Evolutionary conservation across 2,329 filamentous ascomycete species (phyloP).

Genomic region (Exophiala xenobiotica): DNA sequence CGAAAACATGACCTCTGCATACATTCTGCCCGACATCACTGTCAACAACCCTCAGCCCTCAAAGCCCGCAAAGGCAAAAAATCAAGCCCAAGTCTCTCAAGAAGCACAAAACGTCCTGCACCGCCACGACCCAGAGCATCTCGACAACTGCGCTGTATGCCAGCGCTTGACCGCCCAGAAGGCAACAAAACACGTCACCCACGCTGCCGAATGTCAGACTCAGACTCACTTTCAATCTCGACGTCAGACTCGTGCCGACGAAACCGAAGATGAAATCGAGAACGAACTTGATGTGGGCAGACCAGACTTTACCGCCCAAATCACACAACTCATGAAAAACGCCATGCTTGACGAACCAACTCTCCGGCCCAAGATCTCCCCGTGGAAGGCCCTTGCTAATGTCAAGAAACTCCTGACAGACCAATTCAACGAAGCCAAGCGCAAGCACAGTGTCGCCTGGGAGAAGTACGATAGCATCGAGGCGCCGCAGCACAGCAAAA

Average conservation of each 20-base stretch:
- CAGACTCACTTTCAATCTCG: too few relatives aligned
- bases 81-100: constrained; percentile 32
- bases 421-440: constrained; percentile 73
- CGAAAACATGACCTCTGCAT: constrained; percentile 62
- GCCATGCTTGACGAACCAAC: constrained; percentile 55
- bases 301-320: constrained; percentile 36
- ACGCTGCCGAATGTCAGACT: too few relatives aligned
- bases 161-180: constrained; percentile 43
- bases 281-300: constrained; percentile 1
- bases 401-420: constrained; percentile 80
- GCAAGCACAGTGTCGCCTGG: constrained; percentile 57
- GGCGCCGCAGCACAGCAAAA: constrained; percentile 29
- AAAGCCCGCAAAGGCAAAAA: constrained; percentile 25
- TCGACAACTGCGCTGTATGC: constrained; percentile 58
- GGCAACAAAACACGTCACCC: constrained; percentile 30
- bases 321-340: constrained; percentile 28
- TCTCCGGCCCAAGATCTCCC: constrained; percentile 63
- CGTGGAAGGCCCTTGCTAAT: constrained; percentile 71
- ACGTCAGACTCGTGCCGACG: too few relatives aligned
- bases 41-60: constrained; percentile 40
- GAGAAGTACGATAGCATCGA: constrained; percentile 30
- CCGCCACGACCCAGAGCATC: constrained; percentile 49
- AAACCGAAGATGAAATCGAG: constrained; percentile 27
- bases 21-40: constrained; percentile 64
- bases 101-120: constrained; percentile 44